These are phyloP conservation scores for Microbotryum scabiosae DNA, from an alignment of 1,284 basidiomycete genomes.

Conservation along the genomic window DNA sequence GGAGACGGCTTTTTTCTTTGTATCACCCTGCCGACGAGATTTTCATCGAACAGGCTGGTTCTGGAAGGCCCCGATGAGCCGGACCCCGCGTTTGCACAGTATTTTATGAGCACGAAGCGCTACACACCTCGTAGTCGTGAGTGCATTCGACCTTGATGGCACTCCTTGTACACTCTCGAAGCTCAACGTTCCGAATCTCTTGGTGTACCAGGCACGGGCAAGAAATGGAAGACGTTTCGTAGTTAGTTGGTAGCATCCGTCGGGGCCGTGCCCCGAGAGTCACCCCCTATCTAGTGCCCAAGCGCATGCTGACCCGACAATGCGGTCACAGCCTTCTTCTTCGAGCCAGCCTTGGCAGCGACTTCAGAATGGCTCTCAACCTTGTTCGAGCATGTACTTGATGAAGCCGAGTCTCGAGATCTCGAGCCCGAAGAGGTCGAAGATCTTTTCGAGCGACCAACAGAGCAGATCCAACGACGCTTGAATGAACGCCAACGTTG, in stretches of 20 bases:
- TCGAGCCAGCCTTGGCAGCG: neutral
- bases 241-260: neutral
- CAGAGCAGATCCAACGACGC: no score
- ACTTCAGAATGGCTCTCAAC: neutral
- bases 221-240: constrained; percentile 6
- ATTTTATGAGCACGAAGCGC: constrained; percentile 15
- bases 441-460: no score
- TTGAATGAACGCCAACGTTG: no score
- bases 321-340: neutral
- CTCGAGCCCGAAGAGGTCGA: no score
- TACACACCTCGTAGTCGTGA: constrained; percentile 17
- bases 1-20: neutral
- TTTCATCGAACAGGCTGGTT: neutral
- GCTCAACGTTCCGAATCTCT: no score
- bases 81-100: constrained; percentile 17
- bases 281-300: neutral
- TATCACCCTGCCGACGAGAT: neutral
- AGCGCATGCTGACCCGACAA: neutral
- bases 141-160: neutral
- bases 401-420: no score
- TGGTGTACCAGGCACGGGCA: neutral
- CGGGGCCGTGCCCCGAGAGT: neutral
- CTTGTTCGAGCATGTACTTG: neutral
- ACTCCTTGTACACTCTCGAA: no score
- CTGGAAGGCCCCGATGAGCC: constrained; percentile 25